Percentiles rank a stretch among this genome's conserved stretches.
Conservation (phyloP, 1,139 yeast species). For the Zygoascus meyerae region DNA sequence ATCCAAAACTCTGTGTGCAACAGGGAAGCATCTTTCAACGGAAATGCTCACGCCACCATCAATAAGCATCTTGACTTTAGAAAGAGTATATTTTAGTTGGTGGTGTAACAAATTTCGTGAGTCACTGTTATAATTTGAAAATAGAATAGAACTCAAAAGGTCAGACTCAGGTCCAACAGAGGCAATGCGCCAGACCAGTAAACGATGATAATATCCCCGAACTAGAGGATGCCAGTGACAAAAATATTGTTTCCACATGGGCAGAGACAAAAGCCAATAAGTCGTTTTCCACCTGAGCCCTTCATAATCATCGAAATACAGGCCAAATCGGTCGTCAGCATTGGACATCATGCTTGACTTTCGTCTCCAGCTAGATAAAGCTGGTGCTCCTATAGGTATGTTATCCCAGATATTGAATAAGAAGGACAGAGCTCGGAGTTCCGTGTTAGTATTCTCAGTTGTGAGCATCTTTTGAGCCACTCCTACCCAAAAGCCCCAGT, state of each 20-base stretch:
- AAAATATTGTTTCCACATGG: conserved; percentile 51
- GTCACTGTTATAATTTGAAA: conserved; percentile 29
- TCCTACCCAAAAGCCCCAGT: conserved; percentile 76
- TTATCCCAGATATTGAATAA: conserved; percentile 70
- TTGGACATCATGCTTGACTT: neutral
- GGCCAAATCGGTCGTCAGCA: neutral
- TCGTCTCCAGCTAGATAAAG: neutral
- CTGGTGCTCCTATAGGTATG: conserved; percentile 41
- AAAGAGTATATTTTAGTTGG: conserved; percentile 24
- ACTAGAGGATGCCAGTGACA: conserved; percentile 79
- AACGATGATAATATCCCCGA: conserved; percentile 60
- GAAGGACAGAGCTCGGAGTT: conserved; percentile 58
- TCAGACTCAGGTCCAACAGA: conserved; percentile 29
- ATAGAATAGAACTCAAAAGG: conserved; percentile 26
- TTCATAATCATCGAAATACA: conserved; percentile 15
- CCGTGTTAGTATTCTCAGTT: conserved; percentile 58
- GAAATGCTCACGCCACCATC: conserved; percentile 10
- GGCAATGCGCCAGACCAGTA: conserved; percentile 66
- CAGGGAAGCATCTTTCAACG: conserved; percentile 45
- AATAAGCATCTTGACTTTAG: conserved; percentile 22
- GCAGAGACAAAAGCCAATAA: conserved; percentile 48
- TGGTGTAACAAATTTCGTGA: conserved; percentile 25
- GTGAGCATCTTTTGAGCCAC: conserved; percentile 54
- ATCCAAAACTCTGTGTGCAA: conserved; percentile 44
- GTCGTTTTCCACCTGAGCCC: conserved; percentile 44